Evolutionary conservation across 306 rosid genomes (phyloP).

Genomic region (Lablab purpureus): DNA sequence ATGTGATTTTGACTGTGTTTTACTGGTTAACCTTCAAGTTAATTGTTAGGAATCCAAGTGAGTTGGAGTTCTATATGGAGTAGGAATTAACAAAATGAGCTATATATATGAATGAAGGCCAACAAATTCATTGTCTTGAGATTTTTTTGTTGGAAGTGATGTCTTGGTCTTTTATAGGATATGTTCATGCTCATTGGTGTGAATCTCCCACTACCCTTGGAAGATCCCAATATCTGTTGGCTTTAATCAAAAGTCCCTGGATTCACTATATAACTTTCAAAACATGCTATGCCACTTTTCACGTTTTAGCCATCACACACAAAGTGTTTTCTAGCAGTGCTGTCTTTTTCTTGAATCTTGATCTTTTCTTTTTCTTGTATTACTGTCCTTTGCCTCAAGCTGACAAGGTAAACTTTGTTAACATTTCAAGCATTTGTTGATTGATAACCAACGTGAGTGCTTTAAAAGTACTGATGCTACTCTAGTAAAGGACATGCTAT

Average conservation of each 20-base stretch:
- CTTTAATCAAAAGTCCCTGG: neutral
- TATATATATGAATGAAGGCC: no score
- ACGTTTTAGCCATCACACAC: neutral
- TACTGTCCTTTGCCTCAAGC: neutral
- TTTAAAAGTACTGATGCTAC: neutral
- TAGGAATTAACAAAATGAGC: no score
- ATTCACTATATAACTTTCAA: constrained; percentile 7
- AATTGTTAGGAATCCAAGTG: no score
- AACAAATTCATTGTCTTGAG: no score
- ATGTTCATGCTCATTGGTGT: no score
- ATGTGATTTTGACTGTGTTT: neutral
- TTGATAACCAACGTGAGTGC: neutral
- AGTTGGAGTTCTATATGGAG: no score
- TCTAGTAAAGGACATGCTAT: constrained; percentile 2
- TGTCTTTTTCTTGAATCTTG: neutral
- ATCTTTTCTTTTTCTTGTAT: neutral
- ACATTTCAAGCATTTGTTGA: neutral
- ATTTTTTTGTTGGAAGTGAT: no score
- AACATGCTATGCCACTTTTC: neutral
- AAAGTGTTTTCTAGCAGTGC: neutral
- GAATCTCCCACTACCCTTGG: no score
- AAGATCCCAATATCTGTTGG: no score
- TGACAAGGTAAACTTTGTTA: neutral
- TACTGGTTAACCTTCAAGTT: neutral
- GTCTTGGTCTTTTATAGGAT: no score